These are phyloP conservation scores for Cymbopogon flexuosus DNA, from an alignment of 202 grass and related monocot species.

Conservation along the genomic window DNA sequence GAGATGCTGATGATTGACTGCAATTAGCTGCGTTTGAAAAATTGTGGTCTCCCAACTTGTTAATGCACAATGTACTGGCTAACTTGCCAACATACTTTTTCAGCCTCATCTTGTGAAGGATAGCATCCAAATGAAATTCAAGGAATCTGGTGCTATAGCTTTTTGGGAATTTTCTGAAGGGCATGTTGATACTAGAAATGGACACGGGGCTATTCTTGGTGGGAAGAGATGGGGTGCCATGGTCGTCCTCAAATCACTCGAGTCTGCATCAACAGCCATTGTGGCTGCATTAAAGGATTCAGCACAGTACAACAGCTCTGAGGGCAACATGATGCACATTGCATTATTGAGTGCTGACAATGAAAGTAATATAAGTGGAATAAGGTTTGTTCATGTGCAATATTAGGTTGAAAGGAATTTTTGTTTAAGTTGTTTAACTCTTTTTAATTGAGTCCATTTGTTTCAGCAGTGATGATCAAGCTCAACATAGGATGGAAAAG, in stretches of 20 bases:
- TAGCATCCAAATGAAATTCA: slow-evolving; percentile 52
- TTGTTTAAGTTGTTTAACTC: slow-evolving; percentile 9
- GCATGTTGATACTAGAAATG: slow-evolving; percentile 16
- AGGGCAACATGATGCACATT: slow-evolving; percentile 69
- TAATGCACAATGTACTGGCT: slow-evolving; percentile 21
- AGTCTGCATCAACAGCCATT: slow-evolving; percentile 45
- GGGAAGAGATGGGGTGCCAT: slow-evolving; percentile 61
- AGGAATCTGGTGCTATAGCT: slow-evolving; percentile 45
- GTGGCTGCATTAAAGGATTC: slow-evolving; percentile 48
- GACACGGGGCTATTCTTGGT: slow-evolving; percentile 12
- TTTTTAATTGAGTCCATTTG: neutral
- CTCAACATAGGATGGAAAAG: slow-evolving; percentile 47
- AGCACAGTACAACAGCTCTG: slow-evolving; percentile 32
- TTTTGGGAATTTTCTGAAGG: slow-evolving; percentile 56
- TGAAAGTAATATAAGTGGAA: slow-evolving; percentile 6
- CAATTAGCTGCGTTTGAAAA: neutral
- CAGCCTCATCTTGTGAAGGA: slow-evolving; percentile 67
- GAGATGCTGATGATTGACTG: neutral
- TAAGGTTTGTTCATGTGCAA: slow-evolving; percentile 37
- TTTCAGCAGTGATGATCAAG: slow-evolving; percentile 55
- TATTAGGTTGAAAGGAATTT: neutral
- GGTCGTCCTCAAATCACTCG: slow-evolving; percentile 61
- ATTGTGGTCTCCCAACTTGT: slow-evolving; percentile 16
- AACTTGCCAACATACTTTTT: slow-evolving; percentile 23
- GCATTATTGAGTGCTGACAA: slow-evolving; percentile 57